These are phyloP conservation scores for Ascoidea rubescens DNA, from an alignment of 805 yeast species.

Conservation along the genomic window DNA sequence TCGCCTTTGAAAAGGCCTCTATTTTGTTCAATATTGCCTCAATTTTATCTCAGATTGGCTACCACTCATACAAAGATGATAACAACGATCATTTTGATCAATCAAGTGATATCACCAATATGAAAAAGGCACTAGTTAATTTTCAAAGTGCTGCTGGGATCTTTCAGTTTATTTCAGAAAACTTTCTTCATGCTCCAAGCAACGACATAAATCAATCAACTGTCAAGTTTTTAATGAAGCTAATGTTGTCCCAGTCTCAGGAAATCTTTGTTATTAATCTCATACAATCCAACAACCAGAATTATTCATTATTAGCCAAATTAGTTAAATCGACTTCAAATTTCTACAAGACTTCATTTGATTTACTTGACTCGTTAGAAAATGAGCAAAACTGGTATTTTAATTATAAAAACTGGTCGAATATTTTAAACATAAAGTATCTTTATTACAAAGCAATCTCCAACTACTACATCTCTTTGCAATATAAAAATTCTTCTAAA, in stretches of 20 bases:
- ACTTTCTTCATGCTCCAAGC: constrained; percentile 82
- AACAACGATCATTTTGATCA: constrained; percentile 5
- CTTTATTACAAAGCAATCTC: constrained; percentile 46
- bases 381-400: constrained; percentile 5
- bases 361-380: constrained; percentile 14
- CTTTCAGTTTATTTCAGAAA: constrained; percentile 55
- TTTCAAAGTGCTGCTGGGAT: constrained; percentile 74
- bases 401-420: constrained; percentile 28
- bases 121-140: constrained; percentile 43
- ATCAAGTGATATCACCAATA: constrained; percentile 18
- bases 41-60: constrained; percentile 37
- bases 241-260: constrained; percentile 81
- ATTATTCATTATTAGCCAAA: constrained; percentile 62
- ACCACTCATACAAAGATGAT: constrained; percentile 18
- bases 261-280: constrained; percentile 63
- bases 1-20: constrained; percentile 85
- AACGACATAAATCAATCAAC: constrained; percentile 60
- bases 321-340: constrained; percentile 50
- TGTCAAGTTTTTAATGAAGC: constrained; percentile 42
- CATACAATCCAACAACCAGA: constrained; percentile 34
- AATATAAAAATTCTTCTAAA: constrained; percentile 39
- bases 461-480: constrained; percentile 42
- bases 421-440: constrained; percentile 35
- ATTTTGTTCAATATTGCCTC: constrained; percentile 69
- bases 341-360: constrained; percentile 38